phyloP scores from a whole-genome alignment of 2,329 filamentous ascomycete species.

The Beauveria bassiana region DNA sequence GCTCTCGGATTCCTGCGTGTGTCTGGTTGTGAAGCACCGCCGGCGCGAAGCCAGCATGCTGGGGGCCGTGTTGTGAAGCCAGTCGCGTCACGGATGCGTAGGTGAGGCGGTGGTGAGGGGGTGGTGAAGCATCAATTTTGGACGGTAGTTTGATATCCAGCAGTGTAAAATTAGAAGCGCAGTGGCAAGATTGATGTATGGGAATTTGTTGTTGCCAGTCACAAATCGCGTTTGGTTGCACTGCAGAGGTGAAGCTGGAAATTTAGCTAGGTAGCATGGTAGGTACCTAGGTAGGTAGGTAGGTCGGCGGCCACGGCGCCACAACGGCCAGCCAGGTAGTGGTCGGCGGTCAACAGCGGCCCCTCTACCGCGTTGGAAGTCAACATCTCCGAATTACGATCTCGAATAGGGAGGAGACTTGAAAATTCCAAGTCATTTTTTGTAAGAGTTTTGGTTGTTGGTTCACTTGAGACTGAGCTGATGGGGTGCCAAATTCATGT shows the following conservation, averaged over 20 bases:
- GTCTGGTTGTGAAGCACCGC: background rate
- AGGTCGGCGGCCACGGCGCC: no score
- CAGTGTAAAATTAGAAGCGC: background rate
- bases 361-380: no score
- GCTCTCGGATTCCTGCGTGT: background rate
- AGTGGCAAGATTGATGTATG: background rate
- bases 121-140: background rate
- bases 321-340: no score
- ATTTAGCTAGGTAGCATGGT: no score
- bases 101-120: background rate
- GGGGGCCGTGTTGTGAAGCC: background rate
- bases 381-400: no score
- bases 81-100: background rate
- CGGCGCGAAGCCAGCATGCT: constrained; percentile 5
- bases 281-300: no score
- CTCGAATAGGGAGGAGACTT: no score
- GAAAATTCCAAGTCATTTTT: no score
- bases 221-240: background rate
- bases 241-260: background rate
- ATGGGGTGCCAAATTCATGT: no score
- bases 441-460: no score
- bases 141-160: background rate
- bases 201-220: background rate
- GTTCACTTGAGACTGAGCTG: no score
- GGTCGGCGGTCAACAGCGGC: no score